phyloP scores from a whole-genome alignment of 2,329 filamentous ascomycete genomes.

The Colletotrichum agaves region DNA sequence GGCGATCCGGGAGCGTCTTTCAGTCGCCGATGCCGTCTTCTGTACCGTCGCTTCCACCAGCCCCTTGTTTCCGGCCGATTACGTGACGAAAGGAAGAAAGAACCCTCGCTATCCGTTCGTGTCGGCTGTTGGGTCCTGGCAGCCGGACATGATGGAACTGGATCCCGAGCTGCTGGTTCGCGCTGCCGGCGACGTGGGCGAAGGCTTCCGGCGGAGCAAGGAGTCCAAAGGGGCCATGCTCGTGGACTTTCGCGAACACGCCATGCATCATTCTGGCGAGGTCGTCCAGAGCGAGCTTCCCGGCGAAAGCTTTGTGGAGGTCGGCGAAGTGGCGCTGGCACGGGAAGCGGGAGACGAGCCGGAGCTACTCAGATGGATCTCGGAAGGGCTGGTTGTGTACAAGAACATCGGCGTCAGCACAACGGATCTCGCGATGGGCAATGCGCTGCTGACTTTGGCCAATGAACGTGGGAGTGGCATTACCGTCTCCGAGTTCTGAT shows the following conservation, averaged over 20 bases:
- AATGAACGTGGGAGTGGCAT: conserved; percentile 13
- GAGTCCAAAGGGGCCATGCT: conserved; percentile 45
- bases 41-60: not conserved
- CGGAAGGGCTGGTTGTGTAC: conserved; percentile 44
- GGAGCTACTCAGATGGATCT: conserved; percentile 56
- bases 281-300: conserved; percentile 70
- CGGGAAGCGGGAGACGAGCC: not conserved
- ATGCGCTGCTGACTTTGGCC: conserved; percentile 44
- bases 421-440: conserved; percentile 48
- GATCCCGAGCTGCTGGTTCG: conserved; percentile 67
- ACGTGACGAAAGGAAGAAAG: conserved; percentile 46
- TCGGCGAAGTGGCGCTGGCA: not conserved
- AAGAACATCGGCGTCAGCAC: conserved; percentile 41
- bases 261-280: conserved; percentile 73
- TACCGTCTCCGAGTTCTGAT: not conserved
- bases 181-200: conserved; percentile 24
- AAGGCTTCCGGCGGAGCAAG: not conserved
- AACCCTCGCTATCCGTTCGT: conserved; percentile 53
- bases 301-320: conserved; percentile 68
- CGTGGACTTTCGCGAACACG: conserved; percentile 68
- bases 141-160: conserved; percentile 73
- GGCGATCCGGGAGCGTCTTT: not conserved
- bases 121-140: conserved; percentile 64
- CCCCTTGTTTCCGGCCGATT: not conserved
- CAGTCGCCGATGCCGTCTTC: not conserved